Evolutionary conservation across 2,329 filamentous ascomycete genomes (phyloP), one percentile per base, ranked within the genome.

Genomic region (Fusarium floridanum): DNA sequence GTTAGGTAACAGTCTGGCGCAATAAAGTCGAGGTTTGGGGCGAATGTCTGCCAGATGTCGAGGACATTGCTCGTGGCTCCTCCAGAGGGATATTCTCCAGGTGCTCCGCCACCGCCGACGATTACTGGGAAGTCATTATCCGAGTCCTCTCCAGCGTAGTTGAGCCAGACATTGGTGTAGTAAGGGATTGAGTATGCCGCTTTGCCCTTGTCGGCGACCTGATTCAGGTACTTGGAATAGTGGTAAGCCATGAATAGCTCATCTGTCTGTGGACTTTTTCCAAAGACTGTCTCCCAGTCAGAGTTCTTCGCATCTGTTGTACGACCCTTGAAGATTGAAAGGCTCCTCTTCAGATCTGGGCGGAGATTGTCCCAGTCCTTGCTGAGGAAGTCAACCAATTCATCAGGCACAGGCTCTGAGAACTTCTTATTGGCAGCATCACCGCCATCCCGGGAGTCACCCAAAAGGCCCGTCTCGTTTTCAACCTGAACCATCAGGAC

Each of bases 401-500:
- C 60, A 6, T 36, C 27, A 5, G 71, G 72, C 14, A 73, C 70
- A 7, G 68, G 65, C 17, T 65, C 22, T 2, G 24, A 7, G 17
- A 74, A 74, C 1, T n/a, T 20, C 4, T 81, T 68, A 17, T 85
- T 79, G 6, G 84, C 86, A 9, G 73, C 72, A 5, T 75, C 68
- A n/a, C 80, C 83, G 5, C 83, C 79, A 70, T 88, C 87, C 29
- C 86, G 80, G 4, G 83, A 87, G 70, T 88, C 86, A 0, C 86
- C 86, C 1, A 88, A 79, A 5, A 88, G 63, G 0, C 87, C 86
- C 0, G 80, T 81, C 74, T 88, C 86, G 61, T 88, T 88, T 76
- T 89, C 85, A 5, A 89, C 86, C 69, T 88, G 87, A 1, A 88
- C 83, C 87, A 88, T 88, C 10, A 88, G 72, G 1, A 88, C 85